A percentile compares a stretch with the other conserved stretches of the same genome.
These are phyloP conservation scores for Diplodia intermedia DNA, from an alignment of 2,329 filamentous ascomycete genomes.

Conservation along the genomic window DNA sequence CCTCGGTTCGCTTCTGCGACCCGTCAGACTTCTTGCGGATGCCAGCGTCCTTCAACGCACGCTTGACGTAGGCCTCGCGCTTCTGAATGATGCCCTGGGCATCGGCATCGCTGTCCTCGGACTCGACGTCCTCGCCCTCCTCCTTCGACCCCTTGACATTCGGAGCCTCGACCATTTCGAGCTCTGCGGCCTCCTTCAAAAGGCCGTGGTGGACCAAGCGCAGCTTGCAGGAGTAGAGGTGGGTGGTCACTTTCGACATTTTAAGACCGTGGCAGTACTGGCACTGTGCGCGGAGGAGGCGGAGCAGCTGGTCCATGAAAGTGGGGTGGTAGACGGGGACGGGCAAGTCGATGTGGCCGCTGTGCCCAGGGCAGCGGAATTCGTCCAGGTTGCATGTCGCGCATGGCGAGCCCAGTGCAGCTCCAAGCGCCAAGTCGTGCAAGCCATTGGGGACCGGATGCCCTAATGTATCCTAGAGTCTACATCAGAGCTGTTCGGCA, in stretches of 20 bases:
- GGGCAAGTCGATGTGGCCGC: slow-evolving; percentile 93
- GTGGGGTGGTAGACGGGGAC: slow-evolving; percentile 95
- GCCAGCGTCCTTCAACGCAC: slow-evolving; percentile 68
- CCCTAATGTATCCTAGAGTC: slow-evolving; percentile 71
- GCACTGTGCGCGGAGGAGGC: slow-evolving; percentile 85
- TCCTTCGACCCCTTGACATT: slow-evolving; percentile 41
- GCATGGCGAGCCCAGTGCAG: slow-evolving; percentile 85
- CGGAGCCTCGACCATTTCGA: slow-evolving; percentile 57
- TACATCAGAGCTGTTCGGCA: background rate
- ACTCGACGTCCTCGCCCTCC: slow-evolving; percentile 56
- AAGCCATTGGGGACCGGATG: slow-evolving; percentile 90
- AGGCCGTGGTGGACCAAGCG: slow-evolving; percentile 85
- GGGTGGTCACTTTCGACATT: slow-evolving; percentile 76
- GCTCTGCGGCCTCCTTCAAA: slow-evolving; percentile 68
- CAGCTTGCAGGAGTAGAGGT: slow-evolving; percentile 82
- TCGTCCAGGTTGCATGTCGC: slow-evolving; percentile 88
- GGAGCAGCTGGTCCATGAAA: slow-evolving; percentile 90
- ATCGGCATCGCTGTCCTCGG: slow-evolving; percentile 66
- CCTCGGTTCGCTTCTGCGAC: slow-evolving; percentile 76
- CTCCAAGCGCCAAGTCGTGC: slow-evolving; percentile 89
- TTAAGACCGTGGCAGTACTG: slow-evolving; percentile 89
- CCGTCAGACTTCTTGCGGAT: slow-evolving; percentile 53
- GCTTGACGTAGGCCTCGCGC: slow-evolving; percentile 73
- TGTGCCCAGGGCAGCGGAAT: slow-evolving; percentile 84
- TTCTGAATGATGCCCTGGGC: slow-evolving; percentile 63